Evolutionary conservation across 2,329 filamentous ascomycete genomes (phyloP).

Genomic region (Pseudohalonectria lignicola): DNA sequence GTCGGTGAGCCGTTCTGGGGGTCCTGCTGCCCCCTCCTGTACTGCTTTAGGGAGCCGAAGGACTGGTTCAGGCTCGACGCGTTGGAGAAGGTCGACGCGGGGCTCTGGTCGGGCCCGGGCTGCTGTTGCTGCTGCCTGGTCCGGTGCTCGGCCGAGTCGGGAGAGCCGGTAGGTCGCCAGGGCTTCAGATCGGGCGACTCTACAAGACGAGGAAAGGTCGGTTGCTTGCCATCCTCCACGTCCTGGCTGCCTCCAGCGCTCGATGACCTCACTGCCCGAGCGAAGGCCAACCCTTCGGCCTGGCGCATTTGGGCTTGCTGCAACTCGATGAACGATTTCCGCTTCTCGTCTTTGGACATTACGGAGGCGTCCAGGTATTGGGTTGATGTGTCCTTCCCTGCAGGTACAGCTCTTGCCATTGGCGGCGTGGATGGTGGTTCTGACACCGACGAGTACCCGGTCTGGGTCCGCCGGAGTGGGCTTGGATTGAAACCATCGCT

Average conservation of each 20-base stretch:
- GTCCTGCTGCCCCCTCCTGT: constrained; percentile 13
- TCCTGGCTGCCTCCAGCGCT: constrained; percentile 9
- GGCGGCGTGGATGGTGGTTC: constrained; percentile 8
- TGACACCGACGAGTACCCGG: constrained; percentile 33
- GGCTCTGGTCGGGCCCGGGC: not conserved
- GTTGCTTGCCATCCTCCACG: too few relatives aligned
- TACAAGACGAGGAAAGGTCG: constrained; percentile 3
- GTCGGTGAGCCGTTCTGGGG: constrained; percentile 9
- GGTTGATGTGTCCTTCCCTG: constrained; percentile 16
- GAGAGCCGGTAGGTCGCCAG: constrained; percentile 7
- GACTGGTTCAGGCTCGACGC: constrained; percentile 14
- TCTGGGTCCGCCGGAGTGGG: constrained; percentile 45
- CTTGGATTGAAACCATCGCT: constrained; percentile 41
- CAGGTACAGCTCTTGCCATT: constrained; percentile 8
- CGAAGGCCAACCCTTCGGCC: constrained; percentile 48
- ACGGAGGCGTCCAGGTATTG: constrained; percentile 22
- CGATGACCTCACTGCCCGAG: constrained; percentile 32
- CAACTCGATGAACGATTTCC: constrained; percentile 46
- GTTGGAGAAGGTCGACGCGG: constrained; percentile 13
- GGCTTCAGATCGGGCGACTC: not conserved
- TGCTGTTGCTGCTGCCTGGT: not conserved
- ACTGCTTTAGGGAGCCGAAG: constrained; percentile 12
- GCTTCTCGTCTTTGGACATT: constrained; percentile 35
- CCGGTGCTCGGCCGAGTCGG: constrained; percentile 9
- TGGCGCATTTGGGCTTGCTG: constrained; percentile 50